Base-by-base conservation (phyloP, 495 filamentous ascomycete species). In the Neurospora sp. region DNA sequence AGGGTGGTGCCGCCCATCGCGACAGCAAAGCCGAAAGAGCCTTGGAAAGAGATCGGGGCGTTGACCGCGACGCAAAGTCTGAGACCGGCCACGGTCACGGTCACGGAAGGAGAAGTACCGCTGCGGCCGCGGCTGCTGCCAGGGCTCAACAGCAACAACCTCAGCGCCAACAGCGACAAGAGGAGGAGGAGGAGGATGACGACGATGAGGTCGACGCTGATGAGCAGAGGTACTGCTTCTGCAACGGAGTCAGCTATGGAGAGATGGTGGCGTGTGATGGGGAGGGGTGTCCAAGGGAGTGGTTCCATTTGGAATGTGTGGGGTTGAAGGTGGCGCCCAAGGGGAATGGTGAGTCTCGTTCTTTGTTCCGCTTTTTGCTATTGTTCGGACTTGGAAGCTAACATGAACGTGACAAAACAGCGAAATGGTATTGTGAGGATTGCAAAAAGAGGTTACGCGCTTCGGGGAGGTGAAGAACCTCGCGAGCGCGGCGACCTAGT, bases 241-340 rank as follows among this genome's bases (percentile, higher is more conserved):
- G 96, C 80, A 92, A 98, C 75, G 88, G 91, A 73, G 90, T 97
- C 40, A 96, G 92, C 77, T 99, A 97, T 78, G 96, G 96, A 27
- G 93, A 97, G 82, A 99, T 99, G 96, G 92, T 99, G 18, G 96
- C 91, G n/a, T 99, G 96, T 75, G 96, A 99, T 78, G 92, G 91
- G 61, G 92, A 95, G 69, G 87, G 86, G 37, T 99, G 96, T 82
- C 87, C 90, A 73, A 87, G 89, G 74, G 95, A 98, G 82, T 99
- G 96, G 96, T 99, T 98, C 84, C 96, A 99, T 86, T 80, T 99
- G 53, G 90, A 90, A 45, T 99, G 96, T 81, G 94, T 97, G 20
- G 94, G 93, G 71, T 79, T 99, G 80, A 92, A 89, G 70, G 92
- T 92, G 76, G 92, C 94, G 68, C 96, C 96, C 38, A 92, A 87